Conservation (phyloP, 225 moss, liverwort and hornwort species). For the Climacium dendroides region DNA sequence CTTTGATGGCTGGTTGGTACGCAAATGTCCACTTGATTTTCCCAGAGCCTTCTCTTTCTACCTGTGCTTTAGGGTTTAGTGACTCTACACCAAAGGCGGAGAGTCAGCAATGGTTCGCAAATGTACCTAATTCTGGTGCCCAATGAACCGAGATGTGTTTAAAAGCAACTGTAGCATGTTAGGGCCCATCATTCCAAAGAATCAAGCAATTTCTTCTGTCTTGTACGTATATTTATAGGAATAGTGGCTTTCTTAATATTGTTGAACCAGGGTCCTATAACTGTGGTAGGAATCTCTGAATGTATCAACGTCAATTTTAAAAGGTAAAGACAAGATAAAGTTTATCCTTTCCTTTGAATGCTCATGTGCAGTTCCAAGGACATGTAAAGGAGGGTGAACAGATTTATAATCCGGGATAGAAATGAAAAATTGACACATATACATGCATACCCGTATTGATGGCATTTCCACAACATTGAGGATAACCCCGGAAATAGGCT, state of each 20-base stretch:
- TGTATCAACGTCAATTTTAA: too few relatives aligned
- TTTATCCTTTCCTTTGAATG: background rate
- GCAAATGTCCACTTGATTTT: background rate
- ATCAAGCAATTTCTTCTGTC: background rate
- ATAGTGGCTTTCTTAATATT: background rate
- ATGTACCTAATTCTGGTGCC: background rate
- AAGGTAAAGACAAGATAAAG: background rate
- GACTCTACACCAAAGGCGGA: background rate
- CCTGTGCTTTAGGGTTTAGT: background rate
- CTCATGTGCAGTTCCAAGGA: background rate
- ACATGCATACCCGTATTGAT: background rate
- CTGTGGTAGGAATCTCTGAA: background rate
- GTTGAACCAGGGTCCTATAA: background rate
- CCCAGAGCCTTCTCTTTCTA: background rate
- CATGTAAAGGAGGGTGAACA: background rate
- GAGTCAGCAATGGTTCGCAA: background rate
- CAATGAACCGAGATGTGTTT: background rate
- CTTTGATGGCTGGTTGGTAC: constrained; percentile 97
- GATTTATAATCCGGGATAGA: background rate
- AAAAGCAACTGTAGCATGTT: background rate
- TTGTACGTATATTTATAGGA: background rate
- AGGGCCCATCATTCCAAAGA: background rate
- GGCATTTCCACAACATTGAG: background rate
- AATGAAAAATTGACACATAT: background rate
- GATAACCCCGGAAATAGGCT: background rate